Evolutionary conservation across 75 land plant genomes (phyloP).

Genomic region (Pinus albicaulis): DNA sequence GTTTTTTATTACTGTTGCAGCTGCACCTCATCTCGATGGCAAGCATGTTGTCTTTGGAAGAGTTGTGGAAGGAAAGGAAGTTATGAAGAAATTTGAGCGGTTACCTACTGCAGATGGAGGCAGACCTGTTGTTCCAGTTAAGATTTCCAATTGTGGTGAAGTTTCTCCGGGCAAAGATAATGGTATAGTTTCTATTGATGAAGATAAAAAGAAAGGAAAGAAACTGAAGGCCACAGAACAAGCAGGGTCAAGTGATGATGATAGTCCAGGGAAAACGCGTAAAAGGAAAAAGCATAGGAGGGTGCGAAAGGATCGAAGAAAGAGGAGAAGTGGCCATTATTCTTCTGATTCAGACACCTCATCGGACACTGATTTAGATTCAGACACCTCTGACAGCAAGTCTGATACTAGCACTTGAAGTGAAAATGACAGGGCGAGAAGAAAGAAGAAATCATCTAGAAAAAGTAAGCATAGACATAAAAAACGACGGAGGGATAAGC

Average conservation of each 20-base stretch:
- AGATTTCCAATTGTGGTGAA: no score
- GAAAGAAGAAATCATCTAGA: constrained; percentile 68
- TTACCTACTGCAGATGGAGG: constrained; percentile 27
- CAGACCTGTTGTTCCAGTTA: no score
- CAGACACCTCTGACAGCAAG: constrained; percentile 60
- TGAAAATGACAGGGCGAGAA: constrained; percentile 64
- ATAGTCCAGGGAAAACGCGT: constrained; percentile 36
- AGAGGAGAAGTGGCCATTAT: constrained; percentile 61
- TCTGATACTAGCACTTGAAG: constrained; percentile 73
- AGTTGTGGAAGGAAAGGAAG: constrained; percentile 79
- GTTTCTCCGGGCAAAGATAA: no score
- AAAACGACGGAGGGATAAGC: constrained; percentile 57
- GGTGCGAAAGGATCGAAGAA: constrained; percentile 52
- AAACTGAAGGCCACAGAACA: constrained; percentile 41
- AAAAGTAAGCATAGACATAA: constrained; percentile 48
- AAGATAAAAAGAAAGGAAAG: constrained; percentile 57
- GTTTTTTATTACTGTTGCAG: constrained; percentile 76
- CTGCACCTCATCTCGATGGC: constrained; percentile 82
- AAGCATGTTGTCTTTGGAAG: constrained; percentile 96
- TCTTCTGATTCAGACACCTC: no score
- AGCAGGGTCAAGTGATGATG: constrained; percentile 44
- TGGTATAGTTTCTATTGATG: no score
- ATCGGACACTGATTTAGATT: constrained; percentile 68
- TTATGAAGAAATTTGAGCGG: constrained; percentile 70
- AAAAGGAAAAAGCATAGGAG: constrained; percentile 64